phyloP scores from a whole-genome alignment of 352 stramenopile species.

The Phytophthora macrochlamydospora region DNA sequence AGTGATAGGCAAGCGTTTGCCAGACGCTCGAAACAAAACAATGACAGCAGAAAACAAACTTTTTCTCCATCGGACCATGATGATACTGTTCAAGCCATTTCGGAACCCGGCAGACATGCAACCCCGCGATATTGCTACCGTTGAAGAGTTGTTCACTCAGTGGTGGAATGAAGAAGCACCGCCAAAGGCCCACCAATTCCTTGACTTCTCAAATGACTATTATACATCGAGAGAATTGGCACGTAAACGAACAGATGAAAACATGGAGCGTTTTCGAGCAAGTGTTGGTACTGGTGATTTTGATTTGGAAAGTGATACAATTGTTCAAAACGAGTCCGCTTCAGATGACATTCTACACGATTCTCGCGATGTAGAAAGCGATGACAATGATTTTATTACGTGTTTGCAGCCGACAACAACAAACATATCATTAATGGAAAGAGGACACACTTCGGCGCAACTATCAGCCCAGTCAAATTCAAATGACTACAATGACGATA shows the following conservation, averaged over 20 bases:
- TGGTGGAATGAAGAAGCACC: not conserved
- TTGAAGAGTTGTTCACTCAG: constrained; percentile 1
- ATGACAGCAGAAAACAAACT: not conserved
- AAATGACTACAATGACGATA: not conserved
- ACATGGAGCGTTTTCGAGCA: not conserved
- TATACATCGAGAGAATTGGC: not conserved
- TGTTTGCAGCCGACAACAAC: not conserved
- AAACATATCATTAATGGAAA: constrained; percentile 4
- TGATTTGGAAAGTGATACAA: not conserved
- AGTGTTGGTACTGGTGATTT: not conserved
- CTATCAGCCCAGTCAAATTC: constrained; percentile 3
- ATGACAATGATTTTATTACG: not conserved
- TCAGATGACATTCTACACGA: not conserved
- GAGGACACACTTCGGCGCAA: not conserved
- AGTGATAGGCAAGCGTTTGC: constrained; percentile 1
- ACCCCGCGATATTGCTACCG: not conserved
- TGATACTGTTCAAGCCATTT: constrained; percentile 6
- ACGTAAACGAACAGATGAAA: not conserved
- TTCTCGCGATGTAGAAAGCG: not conserved
- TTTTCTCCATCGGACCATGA: not conserved
- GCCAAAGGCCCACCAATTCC: not conserved
- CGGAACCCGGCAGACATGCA: not conserved
- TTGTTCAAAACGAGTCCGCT: not conserved
- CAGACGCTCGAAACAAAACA: constrained; percentile 2
- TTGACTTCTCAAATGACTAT: not conserved